Percentiles rank a stretch among this genome's conserved stretches.
Evolutionary conservation across 2,329 filamentous ascomycete species (phyloP).

Genomic region (Davidsoniella virescens): DNA sequence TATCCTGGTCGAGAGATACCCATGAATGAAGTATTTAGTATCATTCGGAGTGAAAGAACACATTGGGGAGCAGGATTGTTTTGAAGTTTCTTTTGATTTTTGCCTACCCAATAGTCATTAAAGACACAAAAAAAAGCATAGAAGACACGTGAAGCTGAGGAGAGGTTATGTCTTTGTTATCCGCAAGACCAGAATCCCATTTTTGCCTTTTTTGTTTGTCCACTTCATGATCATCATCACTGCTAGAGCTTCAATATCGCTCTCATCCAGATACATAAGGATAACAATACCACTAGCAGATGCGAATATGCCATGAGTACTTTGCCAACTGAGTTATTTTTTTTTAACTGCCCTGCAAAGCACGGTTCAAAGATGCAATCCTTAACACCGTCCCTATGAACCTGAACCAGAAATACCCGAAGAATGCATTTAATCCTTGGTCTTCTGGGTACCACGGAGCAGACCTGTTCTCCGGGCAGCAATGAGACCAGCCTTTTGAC

Average conservation of each 20-base stretch:
- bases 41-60: too few relatives aligned
- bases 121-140: constrained; percentile 8
- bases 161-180: constrained; percentile 9
- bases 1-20: too few relatives aligned
- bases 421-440: constrained; percentile 62
- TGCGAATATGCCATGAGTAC: constrained; percentile 12
- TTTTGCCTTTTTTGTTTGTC: constrained; percentile 14
- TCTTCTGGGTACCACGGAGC: constrained; percentile 99
- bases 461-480: constrained; percentile 99
- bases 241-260: constrained; percentile 11
- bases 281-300: constrained; percentile 10
- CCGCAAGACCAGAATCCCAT: constrained; percentile 12
- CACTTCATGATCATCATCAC: constrained; percentile 13
- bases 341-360: constrained; percentile 28
- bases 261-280: constrained; percentile 8
- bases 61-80: neutral
- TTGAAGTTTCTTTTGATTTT: constrained; percentile 12
- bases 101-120: constrained; percentile 8
- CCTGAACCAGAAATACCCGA: constrained; percentile 12
- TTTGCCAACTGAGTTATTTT: constrained; percentile 32
- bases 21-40: too few relatives aligned
- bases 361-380: constrained; percentile 43
- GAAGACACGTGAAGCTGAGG: constrained; percentile 3
- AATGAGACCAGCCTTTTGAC: constrained; percentile 99
- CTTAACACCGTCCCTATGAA: constrained; percentile 41